A percentile compares a stretch with the other conserved stretches of the same genome.
Evolutionary conservation across 352 stramenopile genomes (phyloP).

Genomic region (Phytophthora hibernalis): DNA sequence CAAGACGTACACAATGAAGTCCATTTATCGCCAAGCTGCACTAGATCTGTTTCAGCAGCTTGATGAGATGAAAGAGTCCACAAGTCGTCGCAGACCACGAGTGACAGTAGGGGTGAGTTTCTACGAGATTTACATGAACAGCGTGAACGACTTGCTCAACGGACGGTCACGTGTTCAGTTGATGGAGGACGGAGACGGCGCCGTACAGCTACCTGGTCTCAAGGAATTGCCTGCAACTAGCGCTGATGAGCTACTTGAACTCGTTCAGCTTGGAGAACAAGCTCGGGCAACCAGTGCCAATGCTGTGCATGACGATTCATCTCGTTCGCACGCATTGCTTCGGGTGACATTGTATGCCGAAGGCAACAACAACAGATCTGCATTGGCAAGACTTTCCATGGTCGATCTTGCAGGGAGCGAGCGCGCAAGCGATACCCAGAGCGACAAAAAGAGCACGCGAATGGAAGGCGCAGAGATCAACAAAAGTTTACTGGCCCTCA

Average conservation of each 20-base stretch:
- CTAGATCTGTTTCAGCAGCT: conserved; percentile 67
- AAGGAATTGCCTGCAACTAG: conserved; percentile 82
- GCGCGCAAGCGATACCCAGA: conserved; percentile 93
- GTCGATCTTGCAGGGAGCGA: conserved; percentile 96
- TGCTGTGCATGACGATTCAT: conserved; percentile 94
- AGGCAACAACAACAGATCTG: conserved; percentile 18
- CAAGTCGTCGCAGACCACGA: conserved; percentile 19
- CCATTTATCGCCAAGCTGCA: conserved; percentile 69
- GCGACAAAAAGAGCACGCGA: conserved; percentile 88
- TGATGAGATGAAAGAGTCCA: conserved; percentile 17
- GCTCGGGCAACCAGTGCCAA: conserved; percentile 95
- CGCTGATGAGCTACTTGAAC: conserved; percentile 88
- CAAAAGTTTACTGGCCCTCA: conserved; percentile 96
- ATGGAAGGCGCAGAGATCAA: conserved; percentile 98
- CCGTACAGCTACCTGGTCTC: conserved; percentile 93
- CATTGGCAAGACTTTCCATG: conserved; percentile 65
- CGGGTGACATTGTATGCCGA: conserved; percentile 77
- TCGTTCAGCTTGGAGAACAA: conserved; percentile 90
- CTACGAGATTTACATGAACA: conserved; percentile 98
- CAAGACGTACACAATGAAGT: conserved; percentile 95
- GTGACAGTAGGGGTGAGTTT: conserved; percentile 91
- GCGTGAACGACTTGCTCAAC: conserved; percentile 95
- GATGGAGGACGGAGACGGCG: conserved; percentile 93
- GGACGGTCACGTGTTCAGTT: conserved; percentile 87
- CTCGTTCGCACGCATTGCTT: conserved; percentile 92